Evolutionary conservation across 2,329 filamentous ascomycete genomes (phyloP).

Genomic region (Orbilia javanica): DNA sequence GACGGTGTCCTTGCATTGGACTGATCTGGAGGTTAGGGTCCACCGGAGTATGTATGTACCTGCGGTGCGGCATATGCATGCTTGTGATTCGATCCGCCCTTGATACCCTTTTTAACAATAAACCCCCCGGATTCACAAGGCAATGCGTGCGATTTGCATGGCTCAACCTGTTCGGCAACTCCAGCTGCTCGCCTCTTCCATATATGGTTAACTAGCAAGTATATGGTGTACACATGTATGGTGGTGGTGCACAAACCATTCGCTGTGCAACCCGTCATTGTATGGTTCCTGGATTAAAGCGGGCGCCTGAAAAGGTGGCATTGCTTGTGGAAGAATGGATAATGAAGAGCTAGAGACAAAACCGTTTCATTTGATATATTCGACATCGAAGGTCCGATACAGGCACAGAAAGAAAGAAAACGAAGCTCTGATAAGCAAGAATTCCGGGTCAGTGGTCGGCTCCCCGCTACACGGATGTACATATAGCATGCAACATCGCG

Average conservation of each 20-base stretch:
- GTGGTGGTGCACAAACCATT: neutral
- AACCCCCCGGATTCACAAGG: conserved; percentile 13
- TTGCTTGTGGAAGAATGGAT: conserved; percentile 9
- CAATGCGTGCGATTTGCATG: conserved; percentile 26
- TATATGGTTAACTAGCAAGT: no score
- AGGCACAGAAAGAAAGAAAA: neutral
- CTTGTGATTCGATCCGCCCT: conserved; percentile 13
- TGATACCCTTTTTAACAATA: neutral
- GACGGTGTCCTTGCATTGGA: conserved; percentile 50
- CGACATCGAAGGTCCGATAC: neutral
- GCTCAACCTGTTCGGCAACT: neutral
- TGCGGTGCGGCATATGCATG: no score
- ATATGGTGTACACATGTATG: neutral
- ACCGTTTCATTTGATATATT: conserved; percentile 4
- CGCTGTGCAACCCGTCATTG: no score
- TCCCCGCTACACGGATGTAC: conserved; percentile 2
- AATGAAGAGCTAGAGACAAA: conserved; percentile 1
- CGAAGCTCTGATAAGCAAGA: no score
- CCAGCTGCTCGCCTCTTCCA: neutral
- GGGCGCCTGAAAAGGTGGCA: conserved; percentile 1
- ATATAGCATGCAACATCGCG: conserved; percentile 46
- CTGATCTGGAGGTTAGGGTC: neutral
- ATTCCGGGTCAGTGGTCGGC: conserved; percentile 26
- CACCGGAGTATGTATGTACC: neutral
- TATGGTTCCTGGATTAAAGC: neutral